Conservation (phyloP, 164 flowering plant species). For the Vitis cinerea region DNA sequence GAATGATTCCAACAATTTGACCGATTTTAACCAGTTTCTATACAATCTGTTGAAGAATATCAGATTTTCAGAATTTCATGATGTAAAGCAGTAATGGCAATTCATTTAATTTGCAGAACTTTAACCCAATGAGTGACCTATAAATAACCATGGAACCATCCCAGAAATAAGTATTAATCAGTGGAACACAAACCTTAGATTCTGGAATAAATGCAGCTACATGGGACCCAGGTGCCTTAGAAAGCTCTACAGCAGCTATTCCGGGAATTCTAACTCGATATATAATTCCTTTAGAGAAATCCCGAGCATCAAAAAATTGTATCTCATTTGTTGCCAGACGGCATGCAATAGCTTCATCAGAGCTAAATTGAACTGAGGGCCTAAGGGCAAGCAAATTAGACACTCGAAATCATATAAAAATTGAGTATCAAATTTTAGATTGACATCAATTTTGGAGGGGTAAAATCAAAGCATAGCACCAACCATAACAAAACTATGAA, state of each 20-base stretch:
- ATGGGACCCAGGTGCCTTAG: constrained; percentile 74
- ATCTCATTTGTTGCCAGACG: constrained; percentile 91
- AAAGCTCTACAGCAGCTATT: constrained; percentile 74
- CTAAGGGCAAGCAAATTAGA: constrained; percentile 31
- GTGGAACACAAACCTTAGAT: constrained; percentile 61
- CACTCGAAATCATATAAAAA: background rate
- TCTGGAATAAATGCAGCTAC: constrained; percentile 91
- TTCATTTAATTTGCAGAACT: too few relatives aligned
- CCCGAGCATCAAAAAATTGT: constrained; percentile 75
- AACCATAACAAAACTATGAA: background rate
- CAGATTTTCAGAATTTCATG: too few relatives aligned
- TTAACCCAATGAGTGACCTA: too few relatives aligned
- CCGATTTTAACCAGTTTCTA: too few relatives aligned
- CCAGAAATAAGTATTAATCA: background rate
- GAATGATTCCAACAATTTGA: too few relatives aligned
- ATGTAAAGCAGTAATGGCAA: too few relatives aligned
- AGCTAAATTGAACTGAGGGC: constrained; percentile 79
- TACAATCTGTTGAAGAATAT: too few relatives aligned
- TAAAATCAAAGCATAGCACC: background rate
- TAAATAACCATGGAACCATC: background rate
- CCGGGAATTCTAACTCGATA: constrained; percentile 78
- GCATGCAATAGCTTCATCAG: constrained; percentile 89
- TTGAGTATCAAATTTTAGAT: too few relatives aligned
- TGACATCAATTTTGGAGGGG: too few relatives aligned
- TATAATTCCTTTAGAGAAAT: constrained; percentile 75